Percentiles rank a stretch among this genome's conserved stretches.
These are phyloP conservation scores for Xylariaceae sp. DNA, from an alignment of 2,329 filamentous ascomycete genomes.

Conservation along the genomic window DNA sequence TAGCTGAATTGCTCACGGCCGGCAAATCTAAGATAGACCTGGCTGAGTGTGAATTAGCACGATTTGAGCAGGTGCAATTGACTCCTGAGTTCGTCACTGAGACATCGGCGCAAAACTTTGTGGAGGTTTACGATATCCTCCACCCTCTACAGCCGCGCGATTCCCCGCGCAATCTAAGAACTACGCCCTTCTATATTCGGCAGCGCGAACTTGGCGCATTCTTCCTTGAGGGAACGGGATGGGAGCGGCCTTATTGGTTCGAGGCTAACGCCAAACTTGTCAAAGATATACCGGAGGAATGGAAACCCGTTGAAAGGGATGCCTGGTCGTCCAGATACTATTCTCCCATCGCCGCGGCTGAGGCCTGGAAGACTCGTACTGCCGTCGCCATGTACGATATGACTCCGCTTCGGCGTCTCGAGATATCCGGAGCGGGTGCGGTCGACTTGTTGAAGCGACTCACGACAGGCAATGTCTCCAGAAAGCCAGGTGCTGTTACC, in stretches of 20 bases:
- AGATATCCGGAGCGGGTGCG: conserved; percentile 16
- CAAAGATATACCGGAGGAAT: conserved; percentile 8
- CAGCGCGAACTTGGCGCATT: conserved; percentile 17
- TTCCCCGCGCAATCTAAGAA: conserved; percentile 12
- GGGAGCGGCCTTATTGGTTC: conserved; percentile 17
- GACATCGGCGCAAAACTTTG: conserved; percentile 17
- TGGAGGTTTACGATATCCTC: conserved; percentile 18
- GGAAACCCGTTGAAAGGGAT: conserved; percentile 15
- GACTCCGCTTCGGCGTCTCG: conserved; percentile 16
- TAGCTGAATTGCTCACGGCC: conserved; percentile 16
- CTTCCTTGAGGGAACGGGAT: conserved; percentile 14
- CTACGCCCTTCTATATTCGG: conserved; percentile 14
- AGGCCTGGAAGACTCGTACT: conserved; percentile 17
- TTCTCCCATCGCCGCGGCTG: conserved; percentile 17
- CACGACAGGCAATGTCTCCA: conserved; percentile 14
- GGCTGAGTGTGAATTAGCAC: conserved; percentile 16
- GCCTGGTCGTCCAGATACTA: conserved; percentile 15
- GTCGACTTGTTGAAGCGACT: conserved; percentile 16
- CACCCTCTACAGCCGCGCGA: conserved; percentile 17
- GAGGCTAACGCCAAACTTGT: conserved; percentile 15
- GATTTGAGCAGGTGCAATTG: conserved; percentile 17
- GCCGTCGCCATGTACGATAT: conserved; percentile 19
- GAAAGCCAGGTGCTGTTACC: conserved; percentile 16
- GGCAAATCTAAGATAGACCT: conserved; percentile 16
- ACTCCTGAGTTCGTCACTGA: conserved; percentile 13